Evolutionary conservation across 2,329 filamentous ascomycete genomes (phyloP).

Genomic region (Neospermospora avenae): DNA sequence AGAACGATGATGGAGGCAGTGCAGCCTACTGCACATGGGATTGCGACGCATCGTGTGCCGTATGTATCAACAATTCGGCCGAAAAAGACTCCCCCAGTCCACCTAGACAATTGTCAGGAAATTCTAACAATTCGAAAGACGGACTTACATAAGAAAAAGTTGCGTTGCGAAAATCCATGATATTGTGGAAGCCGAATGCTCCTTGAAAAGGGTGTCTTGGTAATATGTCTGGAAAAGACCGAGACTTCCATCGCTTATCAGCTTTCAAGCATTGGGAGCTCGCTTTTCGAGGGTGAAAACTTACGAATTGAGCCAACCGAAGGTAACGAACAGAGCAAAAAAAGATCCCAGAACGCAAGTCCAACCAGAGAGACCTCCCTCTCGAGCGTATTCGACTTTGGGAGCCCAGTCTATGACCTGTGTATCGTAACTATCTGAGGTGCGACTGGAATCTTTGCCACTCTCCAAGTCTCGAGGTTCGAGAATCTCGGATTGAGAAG

Average conservation of each 20-base stretch:
- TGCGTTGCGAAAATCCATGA: conserved; percentile 59
- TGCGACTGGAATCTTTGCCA: background rate
- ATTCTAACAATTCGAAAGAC: background rate
- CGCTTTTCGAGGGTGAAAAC: conserved; percentile 5
- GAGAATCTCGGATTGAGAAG: background rate
- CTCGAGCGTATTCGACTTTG: conserved; percentile 36
- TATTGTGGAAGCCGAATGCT: conserved; percentile 49
- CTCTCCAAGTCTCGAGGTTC: background rate
- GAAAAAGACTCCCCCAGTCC: conserved; percentile 52
- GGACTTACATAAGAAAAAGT: conserved; percentile 44
- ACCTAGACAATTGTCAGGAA: conserved; percentile 7
- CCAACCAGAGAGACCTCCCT: conserved; percentile 55
- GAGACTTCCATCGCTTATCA: conserved; percentile 27
- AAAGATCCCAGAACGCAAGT: conserved; percentile 47
- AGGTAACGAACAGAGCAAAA: conserved; percentile 44
- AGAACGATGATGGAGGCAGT: conserved; percentile 63
- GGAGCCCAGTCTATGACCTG: background rate
- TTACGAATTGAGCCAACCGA: conserved; percentile 44
- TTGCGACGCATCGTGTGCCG: conserved; percentile 54
- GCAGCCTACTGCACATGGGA: conserved; percentile 51
- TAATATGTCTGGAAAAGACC: conserved; percentile 59
- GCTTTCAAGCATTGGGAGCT: background rate
- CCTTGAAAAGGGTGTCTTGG: conserved; percentile 43
- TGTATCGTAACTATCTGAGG: background rate
- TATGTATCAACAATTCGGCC: conserved; percentile 61